Conservation (phyloP, 2,329 filamentous ascomycete genomes). For the Pseudocercospora pini-densiflorae region DNA sequence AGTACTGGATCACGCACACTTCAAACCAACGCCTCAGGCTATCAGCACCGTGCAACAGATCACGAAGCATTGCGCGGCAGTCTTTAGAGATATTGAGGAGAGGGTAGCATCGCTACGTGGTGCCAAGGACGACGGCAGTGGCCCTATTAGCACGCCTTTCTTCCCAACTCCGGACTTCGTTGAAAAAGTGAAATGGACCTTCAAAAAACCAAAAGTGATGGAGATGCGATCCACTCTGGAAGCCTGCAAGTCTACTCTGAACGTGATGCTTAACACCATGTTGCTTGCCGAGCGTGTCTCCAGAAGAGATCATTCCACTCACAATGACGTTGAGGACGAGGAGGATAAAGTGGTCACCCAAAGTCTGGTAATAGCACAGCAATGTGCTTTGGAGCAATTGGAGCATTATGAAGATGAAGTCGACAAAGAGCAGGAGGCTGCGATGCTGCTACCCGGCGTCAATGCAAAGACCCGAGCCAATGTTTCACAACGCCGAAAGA, state of each 20-base stretch:
- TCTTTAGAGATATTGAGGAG: constrained; percentile 5
- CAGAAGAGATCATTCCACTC: not conserved
- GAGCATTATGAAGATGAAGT: constrained; percentile 17
- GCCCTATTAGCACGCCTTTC: not conserved
- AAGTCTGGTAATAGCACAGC: constrained; percentile 16
- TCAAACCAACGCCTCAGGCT: constrained; percentile 5
- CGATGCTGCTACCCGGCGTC: constrained; percentile 8
- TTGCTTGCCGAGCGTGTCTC: constrained; percentile 11
- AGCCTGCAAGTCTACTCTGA: constrained; percentile 16
- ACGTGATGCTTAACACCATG: constrained; percentile 15
- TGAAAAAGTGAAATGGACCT: constrained; percentile 12
- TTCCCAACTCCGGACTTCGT: constrained; percentile 9
- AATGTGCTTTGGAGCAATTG: constrained; percentile 14
- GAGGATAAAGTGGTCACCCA: constrained; percentile 12
- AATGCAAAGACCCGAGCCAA: constrained; percentile 3
- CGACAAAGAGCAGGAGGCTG: constrained; percentile 10
- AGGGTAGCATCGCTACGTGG: not conserved
- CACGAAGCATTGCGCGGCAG: not conserved
- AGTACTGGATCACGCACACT: constrained; percentile 17
- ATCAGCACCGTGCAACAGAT: constrained; percentile 4
- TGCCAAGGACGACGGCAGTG: not conserved
- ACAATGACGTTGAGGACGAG: not conserved
- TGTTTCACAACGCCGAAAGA: constrained; percentile 6
- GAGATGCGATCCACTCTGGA: constrained; percentile 13
- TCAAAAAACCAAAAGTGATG: constrained; percentile 16